phyloP scores from a whole-genome alignment of 352 stramenopile genomes.

The Elongisporangium prolatum region DNA sequence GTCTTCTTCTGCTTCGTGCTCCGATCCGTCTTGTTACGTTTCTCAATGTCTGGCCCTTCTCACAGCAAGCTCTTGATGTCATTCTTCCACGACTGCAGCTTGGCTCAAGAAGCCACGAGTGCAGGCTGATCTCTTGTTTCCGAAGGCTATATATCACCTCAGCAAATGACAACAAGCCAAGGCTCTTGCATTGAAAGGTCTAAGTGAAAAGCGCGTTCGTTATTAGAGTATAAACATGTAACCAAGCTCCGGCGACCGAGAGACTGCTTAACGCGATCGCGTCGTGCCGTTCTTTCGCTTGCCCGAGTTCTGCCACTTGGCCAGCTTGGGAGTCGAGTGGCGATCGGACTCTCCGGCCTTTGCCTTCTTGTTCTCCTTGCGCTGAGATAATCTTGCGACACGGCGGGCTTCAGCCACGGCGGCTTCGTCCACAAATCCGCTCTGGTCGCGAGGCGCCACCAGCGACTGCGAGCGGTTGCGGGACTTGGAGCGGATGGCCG shows the following conservation, averaged over 20 bases:
- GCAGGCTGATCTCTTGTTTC: slow-evolving; percentile 42
- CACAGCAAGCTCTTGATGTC: slow-evolving; percentile 25
- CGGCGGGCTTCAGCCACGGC: slow-evolving; percentile 37
- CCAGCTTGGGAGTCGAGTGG: slow-evolving; percentile 75
- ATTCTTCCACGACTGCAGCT: slow-evolving; percentile 55
- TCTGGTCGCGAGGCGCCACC: slow-evolving; percentile 65
- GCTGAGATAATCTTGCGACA: slow-evolving; percentile 54
- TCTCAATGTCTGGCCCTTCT: neutral
- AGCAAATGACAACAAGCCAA: neutral
- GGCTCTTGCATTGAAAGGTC: neutral
- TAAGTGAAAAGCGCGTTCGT: slow-evolving; percentile 8
- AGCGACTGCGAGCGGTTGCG: slow-evolving; percentile 79
- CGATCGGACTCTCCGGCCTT: slow-evolving; percentile 79
- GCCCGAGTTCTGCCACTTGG: slow-evolving; percentile 88
- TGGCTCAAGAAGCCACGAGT: slow-evolving; percentile 45
- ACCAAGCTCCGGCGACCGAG: neutral
- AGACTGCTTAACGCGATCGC: slow-evolving; percentile 63
- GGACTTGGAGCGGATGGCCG: slow-evolving; percentile 65
- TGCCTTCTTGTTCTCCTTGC: slow-evolving; percentile 77
- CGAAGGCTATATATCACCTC: slow-evolving; percentile 33
- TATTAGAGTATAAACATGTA: slow-evolving; percentile 21
- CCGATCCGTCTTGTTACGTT: slow-evolving; percentile 29
- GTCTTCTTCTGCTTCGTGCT: slow-evolving; percentile 25
- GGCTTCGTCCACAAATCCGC: slow-evolving; percentile 56
- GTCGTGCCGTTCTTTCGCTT: slow-evolving; percentile 80